Evolutionary conservation across 257 asterid species (phyloP).

Genomic region (Cinchona pubescens): DNA sequence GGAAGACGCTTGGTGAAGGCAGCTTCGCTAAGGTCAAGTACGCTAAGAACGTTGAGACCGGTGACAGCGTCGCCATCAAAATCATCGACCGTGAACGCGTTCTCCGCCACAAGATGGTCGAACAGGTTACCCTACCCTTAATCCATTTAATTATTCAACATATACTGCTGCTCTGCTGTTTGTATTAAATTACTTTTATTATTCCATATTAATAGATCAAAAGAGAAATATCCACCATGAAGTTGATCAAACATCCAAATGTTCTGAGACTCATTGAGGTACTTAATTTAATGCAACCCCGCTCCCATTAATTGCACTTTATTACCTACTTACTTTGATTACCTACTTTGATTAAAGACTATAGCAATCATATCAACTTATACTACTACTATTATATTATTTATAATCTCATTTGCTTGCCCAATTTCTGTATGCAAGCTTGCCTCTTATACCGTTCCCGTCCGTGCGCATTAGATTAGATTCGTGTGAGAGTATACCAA

Average conservation of each 20-base stretch:
- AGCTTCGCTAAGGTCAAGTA: slow-evolving; percentile 76
- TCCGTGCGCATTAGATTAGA: not conserved
- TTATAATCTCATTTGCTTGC: not conserved
- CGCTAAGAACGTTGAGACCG: slow-evolving; percentile 47
- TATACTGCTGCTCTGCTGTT: too few species aligned
- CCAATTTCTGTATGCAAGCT: not conserved
- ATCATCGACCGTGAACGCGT: slow-evolving; percentile 64
- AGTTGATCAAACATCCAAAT: slow-evolving; percentile 81
- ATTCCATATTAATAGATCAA: slow-evolving; percentile 46
- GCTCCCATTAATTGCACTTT: too few species aligned
- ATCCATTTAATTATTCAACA: too few species aligned
- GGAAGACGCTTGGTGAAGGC: slow-evolving; percentile 77
- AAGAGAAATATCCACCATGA: slow-evolving; percentile 81
- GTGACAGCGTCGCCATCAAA: slow-evolving; percentile 66
- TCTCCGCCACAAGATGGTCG: slow-evolving; percentile 66
- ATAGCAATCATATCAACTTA: too few species aligned
- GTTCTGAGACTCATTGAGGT: slow-evolving; percentile 72
- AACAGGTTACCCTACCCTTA: slow-evolving; percentile 49
- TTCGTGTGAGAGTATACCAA: not conserved
- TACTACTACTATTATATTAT: too few species aligned
- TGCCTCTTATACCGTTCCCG: not conserved
- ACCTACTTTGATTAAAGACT: not conserved
- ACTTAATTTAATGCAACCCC: not conserved
- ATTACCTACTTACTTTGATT: not conserved
- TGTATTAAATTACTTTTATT: too few species aligned